These are phyloP conservation scores for Corchorus olitorius DNA, from an alignment of 345 rosid genomes.

Conservation along the genomic window DNA sequence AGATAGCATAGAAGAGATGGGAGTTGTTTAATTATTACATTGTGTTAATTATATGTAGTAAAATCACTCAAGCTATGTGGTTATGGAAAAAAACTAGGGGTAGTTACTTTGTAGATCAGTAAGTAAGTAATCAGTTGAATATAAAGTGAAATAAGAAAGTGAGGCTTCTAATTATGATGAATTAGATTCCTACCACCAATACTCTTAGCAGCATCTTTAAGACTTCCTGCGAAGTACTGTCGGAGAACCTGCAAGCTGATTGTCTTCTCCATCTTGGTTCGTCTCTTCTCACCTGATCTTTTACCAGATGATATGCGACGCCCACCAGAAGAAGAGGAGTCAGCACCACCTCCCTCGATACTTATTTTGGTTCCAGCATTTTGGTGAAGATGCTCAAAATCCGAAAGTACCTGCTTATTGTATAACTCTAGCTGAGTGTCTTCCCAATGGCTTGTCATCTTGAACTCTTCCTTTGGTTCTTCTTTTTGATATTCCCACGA, in stretches of 20 bases:
- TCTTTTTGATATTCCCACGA: slow-evolving; percentile 63
- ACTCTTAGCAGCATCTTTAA: slow-evolving; percentile 93
- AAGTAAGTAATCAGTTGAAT: background rate
- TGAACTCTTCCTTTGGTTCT: slow-evolving; percentile 65
- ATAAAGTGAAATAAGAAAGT: slow-evolving; percentile 9
- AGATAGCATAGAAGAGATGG: background rate
- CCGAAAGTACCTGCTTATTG: slow-evolving; percentile 39
- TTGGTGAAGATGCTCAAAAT: slow-evolving; percentile 38
- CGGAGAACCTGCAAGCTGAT: slow-evolving; percentile 85
- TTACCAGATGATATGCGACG: slow-evolving; percentile 37
- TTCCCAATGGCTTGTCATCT: slow-evolving; percentile 46
- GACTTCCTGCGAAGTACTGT: slow-evolving; percentile 93
- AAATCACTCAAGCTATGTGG: slow-evolving; percentile 4
- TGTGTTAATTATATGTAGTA: slow-evolving; percentile 1
- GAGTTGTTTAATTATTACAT: background rate
- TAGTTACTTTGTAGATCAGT: background rate
- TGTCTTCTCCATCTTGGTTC: slow-evolving; percentile 77
- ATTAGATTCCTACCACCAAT: slow-evolving; percentile 72
- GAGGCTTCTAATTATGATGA: slow-evolving; percentile 23
- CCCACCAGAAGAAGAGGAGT: slow-evolving; percentile 37
- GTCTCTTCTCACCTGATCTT: slow-evolving; percentile 62
- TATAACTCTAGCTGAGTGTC: slow-evolving; percentile 35
- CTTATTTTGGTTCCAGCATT: slow-evolving; percentile 37
- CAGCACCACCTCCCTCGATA: slow-evolving; percentile 32
- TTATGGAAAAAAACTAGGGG: background rate